Evolutionary conservation across 2,329 filamentous ascomycete species (phyloP).

Genomic region (Sporothrix globosa): DNA sequence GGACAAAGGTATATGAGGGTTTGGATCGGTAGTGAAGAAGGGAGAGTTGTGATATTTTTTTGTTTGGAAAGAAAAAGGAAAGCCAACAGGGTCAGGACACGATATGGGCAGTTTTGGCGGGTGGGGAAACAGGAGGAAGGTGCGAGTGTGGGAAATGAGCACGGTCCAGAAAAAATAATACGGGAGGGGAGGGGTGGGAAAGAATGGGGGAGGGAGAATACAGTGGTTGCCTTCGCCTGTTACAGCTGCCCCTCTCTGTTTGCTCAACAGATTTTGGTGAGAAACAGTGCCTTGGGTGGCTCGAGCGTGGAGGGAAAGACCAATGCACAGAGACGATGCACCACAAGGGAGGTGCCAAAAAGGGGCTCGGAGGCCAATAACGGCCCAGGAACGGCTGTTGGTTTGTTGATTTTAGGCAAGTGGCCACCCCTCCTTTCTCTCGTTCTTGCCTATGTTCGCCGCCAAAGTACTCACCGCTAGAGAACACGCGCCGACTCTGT

Average conservation of each 20-base stretch:
- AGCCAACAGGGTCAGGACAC: constrained; percentile 20
- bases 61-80: constrained; percentile 25
- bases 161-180: constrained; percentile 28
- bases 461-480: constrained; percentile 21
- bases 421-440: constrained; percentile 10
- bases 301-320: neutral
- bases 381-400: neutral
- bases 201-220: neutral
- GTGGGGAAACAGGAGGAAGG: constrained; percentile 32
- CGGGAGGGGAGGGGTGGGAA: constrained; percentile 22
- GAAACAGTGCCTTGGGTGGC: neutral
- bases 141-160: constrained; percentile 32
- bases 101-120: constrained; percentile 26
- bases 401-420: constrained; percentile 9
- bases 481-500: neutral
- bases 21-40: constrained; percentile 18
- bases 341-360: constrained; percentile 12
- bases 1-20: constrained; percentile 14
- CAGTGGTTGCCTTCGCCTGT: constrained; percentile 21
- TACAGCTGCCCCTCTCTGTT: constrained; percentile 3
- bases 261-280: constrained; percentile 17
- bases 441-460: neutral
- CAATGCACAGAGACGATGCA: neutral
- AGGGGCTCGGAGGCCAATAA: neutral
- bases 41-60: constrained; percentile 16